Evolutionary conservation across 2,329 filamentous ascomycete genomes (phyloP).

Genomic region (Verticillium tricorpus): DNA sequence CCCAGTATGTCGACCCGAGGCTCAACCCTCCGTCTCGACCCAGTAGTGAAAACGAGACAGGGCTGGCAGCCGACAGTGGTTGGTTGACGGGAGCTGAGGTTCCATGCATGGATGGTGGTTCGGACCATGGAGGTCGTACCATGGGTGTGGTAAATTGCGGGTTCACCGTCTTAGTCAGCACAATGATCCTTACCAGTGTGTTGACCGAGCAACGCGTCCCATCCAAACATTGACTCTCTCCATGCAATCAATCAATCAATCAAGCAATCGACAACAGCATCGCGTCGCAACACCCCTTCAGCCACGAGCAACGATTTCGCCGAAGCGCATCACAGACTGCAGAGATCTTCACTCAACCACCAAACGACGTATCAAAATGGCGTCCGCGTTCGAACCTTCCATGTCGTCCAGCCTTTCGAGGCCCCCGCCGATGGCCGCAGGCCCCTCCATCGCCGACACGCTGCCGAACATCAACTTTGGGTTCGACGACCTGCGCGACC

Average conservation of each 20-base stretch:
- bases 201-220: slow-evolving; percentile 12
- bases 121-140: too few relatives aligned
- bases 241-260: not conserved
- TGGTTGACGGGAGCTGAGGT: too few relatives aligned
- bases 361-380: slow-evolving; percentile 33
- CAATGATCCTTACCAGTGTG: not conserved
- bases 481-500: slow-evolving; percentile 90
- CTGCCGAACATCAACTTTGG: slow-evolving; percentile 92
- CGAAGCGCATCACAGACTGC: not conserved
- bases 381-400: slow-evolving; percentile 63
- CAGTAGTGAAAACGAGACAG: too few relatives aligned
- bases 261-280: not conserved
- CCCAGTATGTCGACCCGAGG: too few relatives aligned
- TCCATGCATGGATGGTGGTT: too few relatives aligned
- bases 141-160: too few relatives aligned
- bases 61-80: too few relatives aligned
- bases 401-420: slow-evolving; percentile 59
- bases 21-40: too few relatives aligned
- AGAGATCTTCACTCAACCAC: not conserved
- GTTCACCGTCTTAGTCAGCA: not conserved
- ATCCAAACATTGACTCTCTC: not conserved
- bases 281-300: not conserved
- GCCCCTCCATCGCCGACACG: slow-evolving; percentile 67
- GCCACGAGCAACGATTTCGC: not conserved
- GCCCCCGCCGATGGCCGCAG: slow-evolving; percentile 52